phyloP scores from a whole-genome alignment of 306 rosid species.

The Senna siamea region DNA sequence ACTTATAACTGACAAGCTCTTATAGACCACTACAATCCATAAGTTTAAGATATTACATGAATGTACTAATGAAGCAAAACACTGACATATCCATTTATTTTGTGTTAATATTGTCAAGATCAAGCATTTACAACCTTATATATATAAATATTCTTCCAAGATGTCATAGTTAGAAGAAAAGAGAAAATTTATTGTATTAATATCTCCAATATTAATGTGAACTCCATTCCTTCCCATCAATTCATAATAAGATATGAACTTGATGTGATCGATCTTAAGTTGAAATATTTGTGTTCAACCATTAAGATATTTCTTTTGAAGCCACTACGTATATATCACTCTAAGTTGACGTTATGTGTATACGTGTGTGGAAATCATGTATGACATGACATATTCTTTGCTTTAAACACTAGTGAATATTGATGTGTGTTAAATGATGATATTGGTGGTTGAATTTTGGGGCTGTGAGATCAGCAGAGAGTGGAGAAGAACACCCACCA shows the following conservation, averaged over 20 bases:
- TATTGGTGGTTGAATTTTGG: constrained; percentile 6
- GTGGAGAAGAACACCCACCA: constrained; percentile 44
- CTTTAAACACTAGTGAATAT: neutral
- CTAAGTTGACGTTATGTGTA: neutral
- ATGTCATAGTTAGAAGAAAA: no score
- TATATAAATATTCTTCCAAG: no score
- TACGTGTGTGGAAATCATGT: neutral
- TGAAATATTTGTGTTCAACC: neutral
- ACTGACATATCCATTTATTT: no score
- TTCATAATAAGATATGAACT: neutral
- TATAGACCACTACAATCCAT: no score
- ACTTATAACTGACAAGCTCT: no score
- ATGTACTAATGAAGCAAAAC: no score
- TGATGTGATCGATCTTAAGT: neutral
- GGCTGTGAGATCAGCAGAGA: constrained; percentile 5
- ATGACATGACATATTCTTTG: neutral
- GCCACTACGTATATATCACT: neutral
- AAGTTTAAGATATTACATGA: no score
- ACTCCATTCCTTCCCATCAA: neutral
- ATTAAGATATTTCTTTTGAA: constrained; percentile 2
- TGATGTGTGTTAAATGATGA: neutral
- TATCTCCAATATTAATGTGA: neutral
- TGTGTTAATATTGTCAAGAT: no score
- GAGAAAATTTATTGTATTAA: no score
- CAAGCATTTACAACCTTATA: no score